These are phyloP conservation scores for Collybia sordida DNA, from an alignment of 768 basidiomycete genomes.

Conservation along the genomic window DNA sequence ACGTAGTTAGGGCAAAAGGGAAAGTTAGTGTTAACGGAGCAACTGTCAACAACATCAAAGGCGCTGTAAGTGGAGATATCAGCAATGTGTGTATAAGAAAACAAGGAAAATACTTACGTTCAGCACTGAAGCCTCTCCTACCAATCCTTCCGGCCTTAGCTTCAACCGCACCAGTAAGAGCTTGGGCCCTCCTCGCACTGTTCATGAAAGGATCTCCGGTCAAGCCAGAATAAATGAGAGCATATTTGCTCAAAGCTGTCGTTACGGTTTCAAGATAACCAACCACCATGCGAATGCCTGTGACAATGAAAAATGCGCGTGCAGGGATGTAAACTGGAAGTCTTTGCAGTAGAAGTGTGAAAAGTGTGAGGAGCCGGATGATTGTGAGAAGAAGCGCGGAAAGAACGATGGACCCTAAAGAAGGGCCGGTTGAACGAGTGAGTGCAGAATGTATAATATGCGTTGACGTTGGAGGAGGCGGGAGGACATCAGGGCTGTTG, in stretches of 20 bases:
- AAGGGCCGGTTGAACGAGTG: slow-evolving; percentile 76
- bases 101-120: slow-evolving; percentile 45
- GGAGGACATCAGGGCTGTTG: slow-evolving; percentile 30
- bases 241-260: slow-evolving; percentile 54
- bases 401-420: slow-evolving; percentile 76
- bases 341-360: slow-evolving; percentile 50
- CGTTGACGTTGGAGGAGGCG: slow-evolving; percentile 56
- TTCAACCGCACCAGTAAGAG: slow-evolving; percentile 36
- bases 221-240: slow-evolving; percentile 71
- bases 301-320: slow-evolving; percentile 42
- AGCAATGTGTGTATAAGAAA: not conserved
- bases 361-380: slow-evolving; percentile 56
- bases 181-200: slow-evolving; percentile 49
- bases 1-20: slow-evolving; percentile 79
- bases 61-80: slow-evolving; percentile 32
- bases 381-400: slow-evolving; percentile 75
- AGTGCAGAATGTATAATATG: slow-evolving; percentile 78
- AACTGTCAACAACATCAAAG: slow-evolving; percentile 72
- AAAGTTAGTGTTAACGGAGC: slow-evolving; percentile 79
- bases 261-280: slow-evolving; percentile 56
- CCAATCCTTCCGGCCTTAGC: slow-evolving; percentile 33
- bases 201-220: slow-evolving; percentile 72
- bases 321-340: slow-evolving; percentile 55
- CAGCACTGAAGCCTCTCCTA: slow-evolving; percentile 49
- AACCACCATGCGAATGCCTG: slow-evolving; percentile 46